Evolutionary conservation across 176 grass and related monocot species (phyloP).

Genomic region (Oryza brachyantha): DNA sequence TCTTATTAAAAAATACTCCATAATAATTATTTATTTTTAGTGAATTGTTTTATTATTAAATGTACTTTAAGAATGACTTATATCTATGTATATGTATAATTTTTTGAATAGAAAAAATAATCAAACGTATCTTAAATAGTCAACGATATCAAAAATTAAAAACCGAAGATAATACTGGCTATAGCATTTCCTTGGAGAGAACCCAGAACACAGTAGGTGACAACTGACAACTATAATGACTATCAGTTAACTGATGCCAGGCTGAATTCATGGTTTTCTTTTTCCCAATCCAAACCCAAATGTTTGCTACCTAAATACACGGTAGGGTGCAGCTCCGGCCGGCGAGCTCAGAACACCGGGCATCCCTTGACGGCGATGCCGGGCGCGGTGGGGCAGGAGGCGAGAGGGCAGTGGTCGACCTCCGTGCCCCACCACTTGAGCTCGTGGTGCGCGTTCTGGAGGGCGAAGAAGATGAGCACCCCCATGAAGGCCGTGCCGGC

Average conservation of each 20-base stretch:
- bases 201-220: neutral
- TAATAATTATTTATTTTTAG: no score
- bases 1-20: no score
- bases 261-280: constrained; percentile 5
- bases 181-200: neutral
- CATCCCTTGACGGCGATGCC: constrained; percentile 86
- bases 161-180: no score
- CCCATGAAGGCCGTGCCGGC: constrained; percentile 97
- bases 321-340: neutral
- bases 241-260: neutral
- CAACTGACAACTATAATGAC: neutral
- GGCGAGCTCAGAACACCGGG: constrained; percentile 59
- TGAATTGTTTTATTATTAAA: no score
- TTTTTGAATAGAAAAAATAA: no score
- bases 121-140: no score
- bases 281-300: neutral
- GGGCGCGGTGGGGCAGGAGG: constrained; percentile 74
- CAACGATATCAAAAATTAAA: no score
- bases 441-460: constrained; percentile 76
- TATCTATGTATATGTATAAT: no score
- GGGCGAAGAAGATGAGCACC: constrained; percentile 92
- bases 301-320: neutral
- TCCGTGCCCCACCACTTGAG: constrained; percentile 92
- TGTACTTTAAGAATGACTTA: no score
- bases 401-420: constrained; percentile 91